Evolutionary conservation across 192 early-diverging fungal genomes (phyloP).

Genomic region (Coemansia reversa): DNA sequence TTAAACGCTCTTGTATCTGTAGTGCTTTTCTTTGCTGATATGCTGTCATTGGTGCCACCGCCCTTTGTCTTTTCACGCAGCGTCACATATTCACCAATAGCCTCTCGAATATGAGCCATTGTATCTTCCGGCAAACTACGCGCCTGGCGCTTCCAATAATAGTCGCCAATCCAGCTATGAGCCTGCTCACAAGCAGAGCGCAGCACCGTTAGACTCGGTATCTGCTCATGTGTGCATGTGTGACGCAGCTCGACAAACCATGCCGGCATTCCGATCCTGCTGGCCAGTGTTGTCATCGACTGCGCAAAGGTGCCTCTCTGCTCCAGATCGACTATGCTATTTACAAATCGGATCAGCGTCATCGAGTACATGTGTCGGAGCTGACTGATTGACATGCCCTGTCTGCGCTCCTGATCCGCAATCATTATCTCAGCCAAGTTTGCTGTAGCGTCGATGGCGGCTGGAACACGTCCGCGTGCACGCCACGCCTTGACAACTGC

Average conservation of each 20-base stretch:
- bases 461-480: slow-evolving; percentile 35
- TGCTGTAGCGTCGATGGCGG: slow-evolving; percentile 49
- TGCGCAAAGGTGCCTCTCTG: slow-evolving; percentile 58
- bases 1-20: slow-evolving; percentile 2
- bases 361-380: slow-evolving; percentile 47
- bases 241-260: slow-evolving; percentile 72
- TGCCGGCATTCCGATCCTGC: slow-evolving; percentile 57
- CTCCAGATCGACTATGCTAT: slow-evolving; percentile 60
- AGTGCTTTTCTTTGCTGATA: background rate
- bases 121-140: slow-evolving; percentile 38
- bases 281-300: slow-evolving; percentile 56
- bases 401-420: slow-evolving; percentile 25
- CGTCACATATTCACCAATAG: slow-evolving; percentile 22
- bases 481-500: slow-evolving; percentile 53
- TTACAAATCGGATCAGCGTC: slow-evolving; percentile 60
- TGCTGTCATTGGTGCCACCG: background rate
- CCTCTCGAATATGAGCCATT: slow-evolving; percentile 24
- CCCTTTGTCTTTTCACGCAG: slow-evolving; percentile 4
- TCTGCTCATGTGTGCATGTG: slow-evolving; percentile 62
- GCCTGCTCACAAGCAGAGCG: slow-evolving; percentile 58
- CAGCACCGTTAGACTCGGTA: slow-evolving; percentile 60
- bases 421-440: slow-evolving; percentile 37
- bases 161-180: slow-evolving; percentile 56
- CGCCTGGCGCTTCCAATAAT: slow-evolving; percentile 57
- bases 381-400: slow-evolving; percentile 20